phyloP scores from a whole-genome alignment of 2,329 filamentous ascomycete species.

The Phialophora expanda region DNA sequence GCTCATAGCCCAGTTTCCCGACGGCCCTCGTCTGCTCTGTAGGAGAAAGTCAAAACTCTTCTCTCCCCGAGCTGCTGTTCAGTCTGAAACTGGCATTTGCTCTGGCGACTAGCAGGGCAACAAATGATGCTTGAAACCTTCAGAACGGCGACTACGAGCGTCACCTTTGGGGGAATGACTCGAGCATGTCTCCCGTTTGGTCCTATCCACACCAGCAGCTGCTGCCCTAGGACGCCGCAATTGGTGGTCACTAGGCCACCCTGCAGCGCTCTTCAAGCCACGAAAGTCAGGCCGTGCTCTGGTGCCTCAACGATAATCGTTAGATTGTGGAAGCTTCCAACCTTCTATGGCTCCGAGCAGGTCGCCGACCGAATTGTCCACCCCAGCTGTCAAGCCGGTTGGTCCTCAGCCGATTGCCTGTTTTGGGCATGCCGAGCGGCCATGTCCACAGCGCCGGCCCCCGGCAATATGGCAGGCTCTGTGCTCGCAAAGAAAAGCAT shows the following conservation, averaged over 20 bases:
- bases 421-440: slow-evolving; percentile 6
- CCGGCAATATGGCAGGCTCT: not conserved
- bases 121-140: not conserved
- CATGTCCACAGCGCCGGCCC: slow-evolving; percentile 2
- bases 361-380: not conserved
- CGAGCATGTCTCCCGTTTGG: not conserved
- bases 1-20: not conserved
- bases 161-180: not conserved
- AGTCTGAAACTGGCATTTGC: slow-evolving; percentile 1
- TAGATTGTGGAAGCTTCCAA: not conserved
- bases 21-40: not conserved
- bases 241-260: not conserved
- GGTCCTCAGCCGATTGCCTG: slow-evolving; percentile 14
- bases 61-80: not conserved
- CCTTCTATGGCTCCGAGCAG: not conserved
- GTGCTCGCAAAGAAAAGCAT: not conserved
- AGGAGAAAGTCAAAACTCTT: not conserved
- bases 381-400: not conserved
- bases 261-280: not conserved
- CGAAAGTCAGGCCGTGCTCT: not conserved
- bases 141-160: slow-evolving; percentile 4
- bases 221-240: not conserved
- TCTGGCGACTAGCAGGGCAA: not conserved
- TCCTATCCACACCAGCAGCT: not conserved
- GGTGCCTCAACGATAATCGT: not conserved